A percentile compares a stretch with the other conserved stretches of the same genome.
Conservation (phyloP, 2,329 filamentous ascomycete species). For the Penicillium italicum region DNA sequence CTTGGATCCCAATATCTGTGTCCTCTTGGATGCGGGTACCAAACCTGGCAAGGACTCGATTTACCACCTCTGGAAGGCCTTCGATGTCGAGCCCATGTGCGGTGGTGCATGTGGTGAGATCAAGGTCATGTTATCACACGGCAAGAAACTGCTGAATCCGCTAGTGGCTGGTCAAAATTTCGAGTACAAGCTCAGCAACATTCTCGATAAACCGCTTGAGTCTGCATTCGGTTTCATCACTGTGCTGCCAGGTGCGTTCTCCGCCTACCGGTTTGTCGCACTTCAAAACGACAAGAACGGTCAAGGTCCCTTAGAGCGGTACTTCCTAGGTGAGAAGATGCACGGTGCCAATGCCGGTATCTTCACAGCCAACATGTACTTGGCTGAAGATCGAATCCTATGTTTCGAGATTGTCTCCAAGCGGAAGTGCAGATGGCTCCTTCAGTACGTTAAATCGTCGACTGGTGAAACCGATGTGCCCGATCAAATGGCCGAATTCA, state of each 20-base stretch:
- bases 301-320: slow-evolving; percentile 88
- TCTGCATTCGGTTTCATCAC: slow-evolving; percentile 98
- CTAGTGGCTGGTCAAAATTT: slow-evolving; percentile 97
- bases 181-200: slow-evolving; percentile 99
- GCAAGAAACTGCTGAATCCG: slow-evolving; percentile 87
- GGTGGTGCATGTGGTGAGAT: slow-evolving; percentile 97
- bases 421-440: slow-evolving; percentile 92
- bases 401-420: slow-evolving; percentile 85
- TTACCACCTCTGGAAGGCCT: slow-evolving; percentile 98
- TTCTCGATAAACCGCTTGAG: slow-evolving; percentile 94
- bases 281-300: slow-evolving; percentile 96
- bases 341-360: slow-evolving; percentile 90
- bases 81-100: slow-evolving; percentile 96
- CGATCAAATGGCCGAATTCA: slow-evolving; percentile 88
- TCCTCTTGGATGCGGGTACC: slow-evolving; percentile 92
- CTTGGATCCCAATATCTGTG: slow-evolving; percentile 92
- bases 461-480: slow-evolving; percentile 97
- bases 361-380: slow-evolving; percentile 80
- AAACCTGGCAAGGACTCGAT: slow-evolving; percentile 91
- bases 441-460: slow-evolving; percentile 97
- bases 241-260: slow-evolving; percentile 94
- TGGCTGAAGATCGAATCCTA: slow-evolving; percentile 51
- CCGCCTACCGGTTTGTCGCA: slow-evolving; percentile 92
- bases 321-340: slow-evolving; percentile 95
- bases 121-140: slow-evolving; percentile 88